Percentiles rank a stretch among this genome's conserved stretches.
These are phyloP conservation scores for Collybiopsis luxurians DNA, from an alignment of 768 basidiomycete species.

Conservation along the genomic window DNA sequence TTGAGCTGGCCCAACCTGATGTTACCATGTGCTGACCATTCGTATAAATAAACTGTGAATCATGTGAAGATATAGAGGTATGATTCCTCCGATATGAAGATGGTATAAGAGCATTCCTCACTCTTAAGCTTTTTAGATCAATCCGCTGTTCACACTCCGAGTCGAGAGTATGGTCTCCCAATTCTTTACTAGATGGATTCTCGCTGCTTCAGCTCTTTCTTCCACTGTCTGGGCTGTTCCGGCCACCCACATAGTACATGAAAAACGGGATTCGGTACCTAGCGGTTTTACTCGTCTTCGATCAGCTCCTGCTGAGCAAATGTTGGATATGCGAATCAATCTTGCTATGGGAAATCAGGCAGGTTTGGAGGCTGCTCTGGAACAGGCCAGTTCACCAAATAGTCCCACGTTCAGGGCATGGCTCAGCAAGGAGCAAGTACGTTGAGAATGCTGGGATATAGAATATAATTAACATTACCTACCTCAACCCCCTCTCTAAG, in stretches of 20 bases:
- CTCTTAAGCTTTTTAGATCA: no score
- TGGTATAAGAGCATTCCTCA: background rate
- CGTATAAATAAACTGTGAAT: background rate
- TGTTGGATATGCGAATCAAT: slow-evolving; percentile 29
- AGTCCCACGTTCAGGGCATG: slow-evolving; percentile 28
- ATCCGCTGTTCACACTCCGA: background rate
- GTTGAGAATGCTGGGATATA: background rate
- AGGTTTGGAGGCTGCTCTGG: slow-evolving; percentile 28
- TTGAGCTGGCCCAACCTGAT: no score
- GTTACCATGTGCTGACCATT: no score
- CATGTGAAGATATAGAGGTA: background rate
- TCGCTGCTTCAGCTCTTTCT: background rate
- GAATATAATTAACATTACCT: no score
- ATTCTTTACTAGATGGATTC: background rate
- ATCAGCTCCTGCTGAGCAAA: slow-evolving; percentile 16
- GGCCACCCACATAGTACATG: slow-evolving; percentile 14
- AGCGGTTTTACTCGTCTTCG: slow-evolving; percentile 19
- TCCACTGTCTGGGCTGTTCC: background rate
- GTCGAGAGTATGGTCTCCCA: slow-evolving; percentile 4
- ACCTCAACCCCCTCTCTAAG: background rate
- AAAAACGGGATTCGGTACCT: slow-evolving; percentile 19
- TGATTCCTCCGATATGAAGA: background rate
- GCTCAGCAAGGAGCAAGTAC: slow-evolving; percentile 30
- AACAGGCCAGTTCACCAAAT: slow-evolving; percentile 27
- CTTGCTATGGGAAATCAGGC: slow-evolving; percentile 27